These are phyloP conservation scores for Eragrostis tef DNA, from an alignment of 202 grass and related monocot genomes.

Conservation along the genomic window DNA sequence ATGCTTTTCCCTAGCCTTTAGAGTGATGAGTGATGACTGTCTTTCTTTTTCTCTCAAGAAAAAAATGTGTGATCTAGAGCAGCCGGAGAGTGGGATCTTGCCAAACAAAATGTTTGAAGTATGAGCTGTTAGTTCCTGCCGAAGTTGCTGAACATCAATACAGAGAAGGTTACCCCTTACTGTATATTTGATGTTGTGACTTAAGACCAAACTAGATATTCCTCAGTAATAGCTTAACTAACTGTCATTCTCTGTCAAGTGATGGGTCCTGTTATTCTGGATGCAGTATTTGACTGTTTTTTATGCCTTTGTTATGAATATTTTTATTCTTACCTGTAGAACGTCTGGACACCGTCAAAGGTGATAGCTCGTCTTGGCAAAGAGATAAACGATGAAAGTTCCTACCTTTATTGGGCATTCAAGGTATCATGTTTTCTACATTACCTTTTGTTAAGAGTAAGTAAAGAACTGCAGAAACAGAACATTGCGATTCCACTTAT, in stretches of 20 bases:
- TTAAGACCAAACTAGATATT: not conserved
- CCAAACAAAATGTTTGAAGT: not conserved
- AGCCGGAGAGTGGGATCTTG: not conserved
- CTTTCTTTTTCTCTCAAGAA: constrained; percentile 10
- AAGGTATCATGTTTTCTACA: constrained; percentile 57
- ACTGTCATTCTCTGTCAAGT: not conserved
- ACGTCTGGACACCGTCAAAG: constrained; percentile 92
- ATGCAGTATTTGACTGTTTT: not conserved
- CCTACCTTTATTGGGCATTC: constrained; percentile 92
- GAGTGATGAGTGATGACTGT: not conserved
- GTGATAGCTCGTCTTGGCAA: constrained; percentile 88
- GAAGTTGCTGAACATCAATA: constrained; percentile 8
- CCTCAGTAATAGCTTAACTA: not conserved
- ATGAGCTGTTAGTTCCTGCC: constrained; percentile 36
- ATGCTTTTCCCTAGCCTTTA: constrained; percentile 7
- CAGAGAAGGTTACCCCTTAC: constrained; percentile 8
- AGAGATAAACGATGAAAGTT: constrained; percentile 87
- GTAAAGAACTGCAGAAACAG: not conserved
- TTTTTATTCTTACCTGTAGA: constrained; percentile 52
- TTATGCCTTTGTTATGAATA: not conserved
- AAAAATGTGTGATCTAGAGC: not conserved
- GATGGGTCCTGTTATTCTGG: constrained; percentile 14
- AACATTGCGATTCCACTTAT: not conserved
- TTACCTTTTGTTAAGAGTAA: not conserved
- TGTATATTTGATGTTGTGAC: constrained; percentile 37